Conservation (phyloP, 257 asterid species). For the Osmanthus fragrans region DNA sequence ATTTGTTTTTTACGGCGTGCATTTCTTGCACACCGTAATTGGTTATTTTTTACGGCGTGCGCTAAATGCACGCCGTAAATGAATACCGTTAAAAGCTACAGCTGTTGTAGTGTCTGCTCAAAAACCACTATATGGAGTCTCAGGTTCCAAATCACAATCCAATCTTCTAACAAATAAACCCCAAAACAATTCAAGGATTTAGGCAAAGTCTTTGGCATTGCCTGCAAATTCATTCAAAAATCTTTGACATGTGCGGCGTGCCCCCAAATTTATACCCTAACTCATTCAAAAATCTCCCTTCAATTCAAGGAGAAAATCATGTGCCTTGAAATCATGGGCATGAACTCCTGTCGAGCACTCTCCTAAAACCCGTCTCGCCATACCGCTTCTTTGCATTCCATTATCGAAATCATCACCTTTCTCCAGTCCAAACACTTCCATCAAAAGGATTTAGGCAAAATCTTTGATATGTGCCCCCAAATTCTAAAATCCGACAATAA, state of each 20-base stretch:
- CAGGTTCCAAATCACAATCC: constrained; percentile 24
- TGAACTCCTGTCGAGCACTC: constrained; percentile 80
- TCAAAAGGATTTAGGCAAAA: constrained; percentile 25
- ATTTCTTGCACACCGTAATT: no score
- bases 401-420: constrained; percentile 65
- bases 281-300: constrained; percentile 64
- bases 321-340: constrained; percentile 91
- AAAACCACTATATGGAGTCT: constrained; percentile 25
- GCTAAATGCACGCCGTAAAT: no score
- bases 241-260: no score
- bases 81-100: no score
- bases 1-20: no score
- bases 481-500: constrained; percentile 64
- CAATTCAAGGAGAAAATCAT: constrained; percentile 87
- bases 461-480: constrained; percentile 77
- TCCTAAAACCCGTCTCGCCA: constrained; percentile 69
- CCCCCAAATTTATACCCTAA: constrained; percentile 36
- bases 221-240: no score
- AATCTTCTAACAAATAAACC: constrained; percentile 43
- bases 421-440: constrained; percentile 81
- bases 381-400: constrained; percentile 57
- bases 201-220: no score
- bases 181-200: constrained; percentile 44
- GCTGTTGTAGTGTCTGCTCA: no score
- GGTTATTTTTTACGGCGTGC: no score